Evolutionary conservation across 495 filamentous ascomycete genomes (phyloP).

Genomic region (Tuber microsphaerosporum): DNA sequence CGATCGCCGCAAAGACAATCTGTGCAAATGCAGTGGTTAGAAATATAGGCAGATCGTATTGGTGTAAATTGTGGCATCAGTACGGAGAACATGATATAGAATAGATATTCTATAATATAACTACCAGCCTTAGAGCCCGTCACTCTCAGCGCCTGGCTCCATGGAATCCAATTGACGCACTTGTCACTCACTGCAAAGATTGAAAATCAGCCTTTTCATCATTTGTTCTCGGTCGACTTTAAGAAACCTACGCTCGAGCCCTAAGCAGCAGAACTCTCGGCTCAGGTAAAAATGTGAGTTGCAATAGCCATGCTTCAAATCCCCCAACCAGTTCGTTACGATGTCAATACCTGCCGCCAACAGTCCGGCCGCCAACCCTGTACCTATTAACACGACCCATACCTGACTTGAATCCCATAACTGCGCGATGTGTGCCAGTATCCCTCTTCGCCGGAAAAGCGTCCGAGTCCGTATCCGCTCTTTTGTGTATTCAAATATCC

Average conservation of each 20-base stretch:
- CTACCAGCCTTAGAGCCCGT: constrained; percentile 57
- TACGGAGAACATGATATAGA: constrained; percentile 78
- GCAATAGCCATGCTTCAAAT: constrained; percentile 90
- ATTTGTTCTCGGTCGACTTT: background rate
- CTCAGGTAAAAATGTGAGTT: constrained; percentile 78
- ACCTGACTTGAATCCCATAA: constrained; percentile 79
- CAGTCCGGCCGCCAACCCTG: constrained; percentile 64
- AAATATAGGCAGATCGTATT: background rate
- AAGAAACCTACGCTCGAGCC: constrained; percentile 59
- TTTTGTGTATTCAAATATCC: constrained; percentile 98
- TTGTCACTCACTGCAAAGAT: constrained; percentile 54
- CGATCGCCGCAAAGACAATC: constrained; percentile 72
- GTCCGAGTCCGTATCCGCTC: constrained; percentile 79
- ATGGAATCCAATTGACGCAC: constrained; percentile 77
- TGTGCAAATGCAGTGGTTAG: constrained; percentile 40
- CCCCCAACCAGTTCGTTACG: constrained; percentile 87
- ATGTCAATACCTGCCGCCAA: constrained; percentile 86
- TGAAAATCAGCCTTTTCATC: constrained; percentile 4
- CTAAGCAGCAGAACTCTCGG: constrained; percentile 83
- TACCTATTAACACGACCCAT: constrained; percentile 76
- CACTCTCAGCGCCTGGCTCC: constrained; percentile 63
- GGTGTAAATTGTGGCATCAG: constrained; percentile 22
- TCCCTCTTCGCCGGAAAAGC: constrained; percentile 60
- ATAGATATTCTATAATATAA: constrained; percentile 76
- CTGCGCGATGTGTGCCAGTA: constrained; percentile 64